phyloP scores from a whole-genome alignment of 345 rosid genomes.

The Toxicodendron radicans region DNA sequence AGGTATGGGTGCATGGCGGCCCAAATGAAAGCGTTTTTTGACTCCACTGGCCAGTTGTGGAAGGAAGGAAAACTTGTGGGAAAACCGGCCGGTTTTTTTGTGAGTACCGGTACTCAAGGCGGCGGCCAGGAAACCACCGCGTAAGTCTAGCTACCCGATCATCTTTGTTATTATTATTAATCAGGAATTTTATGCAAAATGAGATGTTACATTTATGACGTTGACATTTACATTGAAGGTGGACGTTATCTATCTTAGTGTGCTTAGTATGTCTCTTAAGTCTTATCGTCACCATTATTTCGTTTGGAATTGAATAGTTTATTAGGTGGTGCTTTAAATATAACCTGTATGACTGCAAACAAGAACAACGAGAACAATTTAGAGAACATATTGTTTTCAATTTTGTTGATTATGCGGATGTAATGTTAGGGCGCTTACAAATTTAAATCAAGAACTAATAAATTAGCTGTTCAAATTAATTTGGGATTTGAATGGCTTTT shows the following conservation, averaged over 20 bases:
- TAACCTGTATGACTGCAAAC: too few species aligned
- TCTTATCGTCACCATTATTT: too few species aligned
- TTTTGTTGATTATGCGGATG: background rate
- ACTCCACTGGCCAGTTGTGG: conserved; percentile 64
- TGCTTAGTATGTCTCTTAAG: too few species aligned
- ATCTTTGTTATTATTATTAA: background rate
- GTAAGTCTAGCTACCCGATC: conserved; percentile 36
- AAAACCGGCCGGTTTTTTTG: conserved; percentile 84
- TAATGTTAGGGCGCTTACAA: background rate
- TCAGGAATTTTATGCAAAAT: too few species aligned
- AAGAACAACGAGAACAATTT: background rate
- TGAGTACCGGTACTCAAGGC: conserved; percentile 83
- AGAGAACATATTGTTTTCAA: background rate
- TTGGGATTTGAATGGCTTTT: background rate
- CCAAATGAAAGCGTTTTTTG: conserved; percentile 78
- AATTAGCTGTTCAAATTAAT: background rate
- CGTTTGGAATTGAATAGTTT: background rate
- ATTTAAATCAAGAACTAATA: background rate
- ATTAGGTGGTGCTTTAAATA: background rate
- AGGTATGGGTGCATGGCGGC: conserved; percentile 86
- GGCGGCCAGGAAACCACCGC: conserved; percentile 93
- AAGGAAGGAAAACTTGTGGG: conserved; percentile 73
- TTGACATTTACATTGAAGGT: too few species aligned
- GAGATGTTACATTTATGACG: too few species aligned
- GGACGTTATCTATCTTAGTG: too few species aligned